Percentiles rank a stretch among this genome's conserved stretches.
Evolutionary conservation across 2,329 filamentous ascomycete species (phyloP).

Genomic region (Aspergillus sp.): DNA sequence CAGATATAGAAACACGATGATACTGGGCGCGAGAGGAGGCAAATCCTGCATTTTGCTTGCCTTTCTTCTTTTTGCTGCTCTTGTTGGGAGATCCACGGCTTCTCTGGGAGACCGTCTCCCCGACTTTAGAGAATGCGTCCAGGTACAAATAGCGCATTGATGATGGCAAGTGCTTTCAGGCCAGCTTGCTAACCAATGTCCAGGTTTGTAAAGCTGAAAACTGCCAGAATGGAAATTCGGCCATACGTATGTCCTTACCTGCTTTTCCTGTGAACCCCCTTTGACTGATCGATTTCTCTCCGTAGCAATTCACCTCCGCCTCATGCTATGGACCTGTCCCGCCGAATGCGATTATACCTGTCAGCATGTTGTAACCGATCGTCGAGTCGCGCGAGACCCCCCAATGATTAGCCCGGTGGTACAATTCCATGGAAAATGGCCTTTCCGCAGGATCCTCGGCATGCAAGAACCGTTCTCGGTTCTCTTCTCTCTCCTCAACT

Average conservation of each 20-base stretch:
- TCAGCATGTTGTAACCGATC: conserved; percentile 82
- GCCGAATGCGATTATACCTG: conserved; percentile 97
- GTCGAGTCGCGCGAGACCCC: conserved; percentile 61
- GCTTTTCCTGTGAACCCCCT: conserved; percentile 1
- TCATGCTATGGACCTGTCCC: conserved; percentile 88
- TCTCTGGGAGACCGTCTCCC: conserved; percentile 80
- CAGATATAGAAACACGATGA: conserved; percentile 21
- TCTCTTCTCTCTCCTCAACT: conserved; percentile 88
- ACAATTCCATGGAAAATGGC: conserved; percentile 99
- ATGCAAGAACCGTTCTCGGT: conserved; percentile 95
- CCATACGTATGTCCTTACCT: conserved; percentile 60
- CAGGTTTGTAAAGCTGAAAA: conserved; percentile 79
- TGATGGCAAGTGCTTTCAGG: neutral
- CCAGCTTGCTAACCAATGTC: conserved; percentile 13
- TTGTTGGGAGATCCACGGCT: conserved; percentile 49
- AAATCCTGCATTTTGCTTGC: conserved; percentile 20
- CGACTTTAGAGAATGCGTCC: conserved; percentile 81
- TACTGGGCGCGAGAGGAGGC: conserved; percentile 13
- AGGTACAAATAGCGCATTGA: conserved; percentile 51
- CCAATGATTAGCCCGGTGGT: conserved; percentile 65
- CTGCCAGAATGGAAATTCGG: conserved; percentile 62
- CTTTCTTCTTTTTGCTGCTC: conserved; percentile 27
- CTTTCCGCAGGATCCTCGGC: conserved; percentile 82
- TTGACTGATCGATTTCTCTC: conserved; percentile 33
- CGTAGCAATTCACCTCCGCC: conserved; percentile 68